A percentile compares a stretch with the other conserved stretches of the same genome.
Evolutionary conservation across 2,329 filamentous ascomycete genomes (phyloP).

Genomic region (Colletotrichum caudatum): DNA sequence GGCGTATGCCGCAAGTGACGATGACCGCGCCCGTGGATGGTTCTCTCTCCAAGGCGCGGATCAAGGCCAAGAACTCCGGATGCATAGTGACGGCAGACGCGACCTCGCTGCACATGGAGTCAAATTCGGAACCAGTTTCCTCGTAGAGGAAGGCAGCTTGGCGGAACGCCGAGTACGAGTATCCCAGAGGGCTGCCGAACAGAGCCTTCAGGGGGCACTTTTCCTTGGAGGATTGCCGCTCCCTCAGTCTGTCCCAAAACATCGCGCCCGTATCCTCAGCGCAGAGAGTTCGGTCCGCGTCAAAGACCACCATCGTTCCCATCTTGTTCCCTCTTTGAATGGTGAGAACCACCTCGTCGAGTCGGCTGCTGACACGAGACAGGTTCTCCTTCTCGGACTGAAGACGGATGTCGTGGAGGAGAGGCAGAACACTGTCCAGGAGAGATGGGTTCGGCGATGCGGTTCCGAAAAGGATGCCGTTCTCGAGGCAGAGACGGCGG

Average conservation of each 20-base stretch:
- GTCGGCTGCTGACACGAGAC: slow-evolving; percentile 43
- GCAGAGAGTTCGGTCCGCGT: slow-evolving; percentile 69
- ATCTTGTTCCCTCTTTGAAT: slow-evolving; percentile 40
- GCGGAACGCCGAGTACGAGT: slow-evolving; percentile 66
- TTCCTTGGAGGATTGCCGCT: background rate
- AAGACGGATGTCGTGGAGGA: slow-evolving; percentile 54
- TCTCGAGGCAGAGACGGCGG: slow-evolving; percentile 55
- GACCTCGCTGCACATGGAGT: slow-evolving; percentile 58
- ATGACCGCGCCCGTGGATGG: slow-evolving; percentile 60
- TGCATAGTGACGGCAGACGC: slow-evolving; percentile 58
- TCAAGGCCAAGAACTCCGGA: slow-evolving; percentile 60
- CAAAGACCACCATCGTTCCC: slow-evolving; percentile 65
- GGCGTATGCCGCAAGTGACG: slow-evolving; percentile 65
- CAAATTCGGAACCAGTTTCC: slow-evolving; percentile 57
- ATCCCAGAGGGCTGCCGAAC: slow-evolving; percentile 60
- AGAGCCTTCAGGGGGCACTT: slow-evolving; percentile 55
- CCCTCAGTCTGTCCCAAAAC: slow-evolving; percentile 58
- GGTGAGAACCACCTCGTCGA: slow-evolving; percentile 51
- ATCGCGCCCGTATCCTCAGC: slow-evolving; percentile 61
- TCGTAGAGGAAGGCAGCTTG: slow-evolving; percentile 67
- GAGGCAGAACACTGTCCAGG: slow-evolving; percentile 41
- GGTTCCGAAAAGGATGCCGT: slow-evolving; percentile 61
- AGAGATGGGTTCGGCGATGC: slow-evolving; percentile 37
- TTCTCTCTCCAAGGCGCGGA: slow-evolving; percentile 50
- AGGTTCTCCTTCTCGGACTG: slow-evolving; percentile 56